Evolutionary conservation across 768 basidiomycete genomes (phyloP).

Genomic region (Botryobasidium botryosum): DNA sequence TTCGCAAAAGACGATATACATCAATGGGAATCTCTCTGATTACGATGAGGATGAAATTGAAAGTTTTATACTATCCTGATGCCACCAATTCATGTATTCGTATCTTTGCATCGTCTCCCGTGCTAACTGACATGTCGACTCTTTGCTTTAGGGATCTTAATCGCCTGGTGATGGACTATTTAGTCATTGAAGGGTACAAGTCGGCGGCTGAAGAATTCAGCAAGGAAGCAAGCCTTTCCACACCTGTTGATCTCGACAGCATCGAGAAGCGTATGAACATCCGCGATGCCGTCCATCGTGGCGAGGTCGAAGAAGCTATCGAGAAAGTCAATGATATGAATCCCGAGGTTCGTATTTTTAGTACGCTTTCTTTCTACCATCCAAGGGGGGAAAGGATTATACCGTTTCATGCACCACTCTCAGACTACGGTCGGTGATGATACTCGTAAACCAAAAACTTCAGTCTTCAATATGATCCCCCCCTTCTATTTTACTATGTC

Average conservation of each 20-base stretch:
- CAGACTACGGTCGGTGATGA: constrained; percentile 84
- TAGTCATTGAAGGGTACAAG: constrained; percentile 95
- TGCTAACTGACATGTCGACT: constrained; percentile 13
- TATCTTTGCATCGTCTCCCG: constrained; percentile 10
- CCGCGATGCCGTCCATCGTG: constrained; percentile 81
- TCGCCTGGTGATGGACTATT: constrained; percentile 89
- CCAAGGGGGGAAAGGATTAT: constrained; percentile 50
- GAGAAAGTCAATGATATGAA: constrained; percentile 91
- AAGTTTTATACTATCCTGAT: constrained; percentile 81
- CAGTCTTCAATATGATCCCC: constrained; percentile 89
- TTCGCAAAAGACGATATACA: constrained; percentile 19
- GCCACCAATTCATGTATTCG: constrained; percentile 18
- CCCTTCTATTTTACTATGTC: constrained; percentile 13
- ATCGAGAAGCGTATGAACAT: constrained; percentile 93
- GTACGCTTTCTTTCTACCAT: constrained; percentile 8
- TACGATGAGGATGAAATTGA: constrained; percentile 38
- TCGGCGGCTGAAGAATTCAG: constrained; percentile 91
- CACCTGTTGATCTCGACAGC: constrained; percentile 71
- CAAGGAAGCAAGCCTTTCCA: constrained; percentile 60
- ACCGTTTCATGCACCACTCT: constrained; percentile 98
- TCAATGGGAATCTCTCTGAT: constrained; percentile 99
- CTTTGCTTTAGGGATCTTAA: constrained; percentile 63
- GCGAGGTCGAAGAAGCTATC: constrained; percentile 90
- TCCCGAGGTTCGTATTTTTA: constrained; percentile 61
- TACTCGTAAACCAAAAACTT: constrained; percentile 57